phyloP scores from a whole-genome alignment of 495 filamentous ascomycete species.

The Clohesyomyces aquaticus region DNA sequence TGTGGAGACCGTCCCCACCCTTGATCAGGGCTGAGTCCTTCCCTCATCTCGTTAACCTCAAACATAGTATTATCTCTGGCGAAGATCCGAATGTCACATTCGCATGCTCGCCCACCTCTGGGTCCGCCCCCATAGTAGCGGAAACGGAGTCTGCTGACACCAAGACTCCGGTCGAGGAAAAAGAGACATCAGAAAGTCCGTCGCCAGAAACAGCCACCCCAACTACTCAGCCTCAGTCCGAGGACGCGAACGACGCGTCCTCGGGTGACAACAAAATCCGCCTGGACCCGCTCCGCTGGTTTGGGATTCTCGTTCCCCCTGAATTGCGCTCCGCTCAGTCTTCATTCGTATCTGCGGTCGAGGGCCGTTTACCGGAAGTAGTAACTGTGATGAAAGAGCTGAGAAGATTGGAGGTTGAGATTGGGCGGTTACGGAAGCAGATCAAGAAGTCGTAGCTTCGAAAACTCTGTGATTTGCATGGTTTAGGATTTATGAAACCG shows the following conservation, averaged over 20 bases:
- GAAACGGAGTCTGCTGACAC: neutral
- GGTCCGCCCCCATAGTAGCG: neutral
- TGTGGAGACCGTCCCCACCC: slow-evolving; percentile 10
- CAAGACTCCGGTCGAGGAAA: neutral
- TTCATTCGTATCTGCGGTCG: slow-evolving; percentile 44
- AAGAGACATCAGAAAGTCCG: neutral
- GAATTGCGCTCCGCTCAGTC: slow-evolving; percentile 48
- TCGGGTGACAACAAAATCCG: neutral
- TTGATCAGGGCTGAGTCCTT: neutral
- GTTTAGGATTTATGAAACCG: neutral
- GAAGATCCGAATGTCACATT: neutral
- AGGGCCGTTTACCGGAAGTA: slow-evolving; percentile 39
- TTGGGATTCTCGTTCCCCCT: slow-evolving; percentile 53
- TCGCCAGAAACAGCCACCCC: neutral
- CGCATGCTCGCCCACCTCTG: neutral
- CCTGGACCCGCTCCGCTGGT: slow-evolving; percentile 52
- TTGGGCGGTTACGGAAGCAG: slow-evolving; percentile 43
- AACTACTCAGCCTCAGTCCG: neutral
- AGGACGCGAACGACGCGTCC: slow-evolving; percentile 1
- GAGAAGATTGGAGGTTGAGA: slow-evolving; percentile 43
- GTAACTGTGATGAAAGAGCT: slow-evolving; percentile 42
- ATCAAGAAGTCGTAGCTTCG: slow-evolving; percentile 38
- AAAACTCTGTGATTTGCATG: neutral
- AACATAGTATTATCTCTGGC: too few relatives aligned
- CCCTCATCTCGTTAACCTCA: neutral